Conservation (phyloP, 2,329 filamentous ascomycete species). For the Fusarium ramigenum region DNA sequence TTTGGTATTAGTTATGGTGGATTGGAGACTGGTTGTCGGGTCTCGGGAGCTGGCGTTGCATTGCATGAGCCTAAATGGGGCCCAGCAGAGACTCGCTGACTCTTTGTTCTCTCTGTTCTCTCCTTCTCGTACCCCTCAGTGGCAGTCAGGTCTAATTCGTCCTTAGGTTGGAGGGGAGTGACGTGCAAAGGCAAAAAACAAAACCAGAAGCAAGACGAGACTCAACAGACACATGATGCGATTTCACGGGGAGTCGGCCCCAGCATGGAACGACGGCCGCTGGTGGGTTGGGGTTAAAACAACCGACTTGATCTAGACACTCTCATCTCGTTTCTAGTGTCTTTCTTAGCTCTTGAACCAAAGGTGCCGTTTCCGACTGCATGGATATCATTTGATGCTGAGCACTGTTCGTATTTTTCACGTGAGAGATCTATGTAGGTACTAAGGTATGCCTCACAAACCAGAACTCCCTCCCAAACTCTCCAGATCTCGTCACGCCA, state of each 20-base stretch:
- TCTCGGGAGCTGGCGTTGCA: constrained; percentile 31
- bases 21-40: constrained; percentile 34
- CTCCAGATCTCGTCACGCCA: constrained; percentile 1
- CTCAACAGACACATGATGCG: constrained; percentile 27
- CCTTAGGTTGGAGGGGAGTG: constrained; percentile 16
- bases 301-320: constrained; percentile 19
- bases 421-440: background rate
- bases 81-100: background rate
- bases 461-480: background rate
- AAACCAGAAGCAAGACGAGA: constrained; percentile 7
- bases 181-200: constrained; percentile 25
- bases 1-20: constrained; percentile 37
- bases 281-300: constrained; percentile 32
- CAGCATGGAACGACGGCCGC: constrained; percentile 29
- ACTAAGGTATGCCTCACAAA: background rate
- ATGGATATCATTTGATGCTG: constrained; percentile 5
- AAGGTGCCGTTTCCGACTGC: constrained; percentile 35
- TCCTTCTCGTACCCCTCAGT: background rate
- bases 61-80: constrained; percentile 34
- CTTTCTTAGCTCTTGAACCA: constrained; percentile 22
- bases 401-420: constrained; percentile 11
- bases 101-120: constrained; percentile 30
- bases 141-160: background rate
- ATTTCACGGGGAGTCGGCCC: constrained; percentile 27
- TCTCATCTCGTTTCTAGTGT: constrained; percentile 30